Base-by-base conservation (phyloP, 176 grass and related monocot species). In the Aegilops tauschii region DNA sequence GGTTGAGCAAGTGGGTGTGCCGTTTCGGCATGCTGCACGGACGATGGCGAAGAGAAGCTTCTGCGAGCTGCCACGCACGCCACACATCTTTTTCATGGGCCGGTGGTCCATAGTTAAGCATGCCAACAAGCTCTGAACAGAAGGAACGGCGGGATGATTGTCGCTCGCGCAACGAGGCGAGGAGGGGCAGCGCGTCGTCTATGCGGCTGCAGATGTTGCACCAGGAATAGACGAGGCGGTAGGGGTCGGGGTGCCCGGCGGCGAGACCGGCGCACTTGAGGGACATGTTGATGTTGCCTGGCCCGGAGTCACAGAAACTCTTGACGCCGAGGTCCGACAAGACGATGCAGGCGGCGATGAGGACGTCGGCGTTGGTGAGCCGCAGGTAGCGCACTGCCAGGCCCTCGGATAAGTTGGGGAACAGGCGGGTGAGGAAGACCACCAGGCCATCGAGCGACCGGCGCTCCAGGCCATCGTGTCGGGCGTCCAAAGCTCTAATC, bases 371-470 rank as follows among this genome's bases (percentile, higher is more conserved):
- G 32, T 18, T 54, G 9, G 82, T 69, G 69, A 61, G 23, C 9
- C 6, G 23, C 2, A 83, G 82, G 35, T 44, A 83, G 82, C 34
- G 69, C 23, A 62, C 9, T 25, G 69, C 82, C 54, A 74, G 21
- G 54, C 6, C 5, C 11, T 73, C 69, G 1, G 16, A 14, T 9
- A 74, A 25, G 69, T 73, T 18, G n/a, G 69, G 69, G 82, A 83
- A 83, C 6, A 83, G 5, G 52, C 69, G 82, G 35, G 69, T 83
- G 69, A 83, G 69, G 82, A 83, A 62, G 54, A 18, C 50, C 50
- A 78, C 49, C 75, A 78, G 31, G 18, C 49, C 50, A 17, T 78
- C 50, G 1, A 78, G 70, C 17, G 82, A 84, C 56, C 69, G 58
- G 36, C 23, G 69, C 34, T 39, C 18, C 18, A 37, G 65, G 16